phyloP scores from a whole-genome alignment of 345 rosid species.

The Gossypium raimondii region DNA sequence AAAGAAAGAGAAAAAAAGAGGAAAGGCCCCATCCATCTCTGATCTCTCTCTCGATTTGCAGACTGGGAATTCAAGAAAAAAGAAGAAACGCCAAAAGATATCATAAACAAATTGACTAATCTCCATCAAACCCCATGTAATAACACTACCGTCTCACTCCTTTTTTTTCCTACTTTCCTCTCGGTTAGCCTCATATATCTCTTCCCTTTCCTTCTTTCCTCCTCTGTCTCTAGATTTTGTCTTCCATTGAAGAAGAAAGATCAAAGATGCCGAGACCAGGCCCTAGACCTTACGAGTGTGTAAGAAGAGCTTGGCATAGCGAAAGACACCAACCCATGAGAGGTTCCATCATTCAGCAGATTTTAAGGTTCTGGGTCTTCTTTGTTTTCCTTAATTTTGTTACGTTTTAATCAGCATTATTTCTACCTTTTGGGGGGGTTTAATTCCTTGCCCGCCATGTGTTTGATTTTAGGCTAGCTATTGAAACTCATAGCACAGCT shows the following conservation, averaged over 20 bases:
- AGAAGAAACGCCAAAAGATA: conserved; percentile 18
- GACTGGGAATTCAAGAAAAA: conserved; percentile 32
- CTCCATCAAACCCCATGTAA: conserved; percentile 26
- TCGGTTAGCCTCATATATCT: neutral
- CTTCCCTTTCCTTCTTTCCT: neutral
- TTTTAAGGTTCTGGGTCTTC: conserved; percentile 70
- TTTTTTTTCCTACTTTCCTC: neutral
- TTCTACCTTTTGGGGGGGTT: neutral
- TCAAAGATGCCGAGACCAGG: conserved; percentile 83
- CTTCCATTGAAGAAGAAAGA: conserved; percentile 18
- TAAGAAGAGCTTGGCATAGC: conserved; percentile 95
- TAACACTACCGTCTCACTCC: neutral
- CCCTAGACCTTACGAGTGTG: conserved; percentile 94
- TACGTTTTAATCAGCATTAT: conserved; percentile 6
- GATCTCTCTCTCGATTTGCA: conserved; percentile 11
- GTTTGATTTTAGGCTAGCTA: conserved; percentile 58
- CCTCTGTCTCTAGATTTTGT: neutral
- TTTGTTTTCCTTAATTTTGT: conserved; percentile 1
- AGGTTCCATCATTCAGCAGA: conserved; percentile 83
- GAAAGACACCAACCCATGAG: conserved; percentile 86
- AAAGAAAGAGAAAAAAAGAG: neutral
- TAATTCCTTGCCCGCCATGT: conserved; percentile 22
- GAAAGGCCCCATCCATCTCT: neutral
- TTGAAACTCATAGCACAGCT: conserved; percentile 48
- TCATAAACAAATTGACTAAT: conserved; percentile 23